Evolutionary conservation across 163 green algal species (phyloP).

Genomic region (Scenedesmus sp.): DNA sequence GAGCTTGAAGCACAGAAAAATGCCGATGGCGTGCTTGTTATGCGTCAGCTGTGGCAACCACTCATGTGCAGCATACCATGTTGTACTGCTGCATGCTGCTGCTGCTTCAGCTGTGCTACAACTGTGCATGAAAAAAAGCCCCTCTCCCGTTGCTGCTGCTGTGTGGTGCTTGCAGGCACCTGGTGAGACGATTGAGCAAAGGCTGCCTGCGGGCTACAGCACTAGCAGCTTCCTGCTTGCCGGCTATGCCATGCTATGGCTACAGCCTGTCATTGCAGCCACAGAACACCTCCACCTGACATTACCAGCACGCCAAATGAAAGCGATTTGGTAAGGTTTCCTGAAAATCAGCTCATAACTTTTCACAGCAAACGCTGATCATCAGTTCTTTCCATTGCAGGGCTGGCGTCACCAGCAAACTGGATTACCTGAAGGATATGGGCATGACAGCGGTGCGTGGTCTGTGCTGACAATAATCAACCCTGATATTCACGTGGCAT

Average conservation of each 20-base stretch:
- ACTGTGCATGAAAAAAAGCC: background rate
- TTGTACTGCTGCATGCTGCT: background rate
- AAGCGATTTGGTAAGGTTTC: too few relatives aligned
- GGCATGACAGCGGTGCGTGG: slow-evolving; percentile 45
- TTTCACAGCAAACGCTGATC: too few relatives aligned
- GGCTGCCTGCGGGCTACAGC: background rate
- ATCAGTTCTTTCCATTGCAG: background rate
- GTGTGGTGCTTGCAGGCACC: background rate
- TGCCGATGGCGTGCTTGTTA: background rate
- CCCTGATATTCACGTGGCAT: too few relatives aligned
- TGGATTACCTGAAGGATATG: slow-evolving; percentile 38
- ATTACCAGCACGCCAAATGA: background rate
- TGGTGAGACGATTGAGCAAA: background rate
- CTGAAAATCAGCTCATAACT: too few relatives aligned
- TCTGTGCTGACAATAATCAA: too few relatives aligned
- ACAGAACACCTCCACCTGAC: background rate
- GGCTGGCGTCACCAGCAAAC: slow-evolving; percentile 39
- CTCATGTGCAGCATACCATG: too few relatives aligned
- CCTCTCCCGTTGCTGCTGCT: background rate
- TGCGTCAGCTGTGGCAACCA: too few relatives aligned
- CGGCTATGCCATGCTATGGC: background rate
- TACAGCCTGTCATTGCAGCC: background rate
- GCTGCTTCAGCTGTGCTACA: background rate
- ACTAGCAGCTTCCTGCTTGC: background rate
- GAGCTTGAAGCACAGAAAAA: background rate